phyloP scores from a whole-genome alignment of 2,329 filamentous ascomycete genomes.

The Pseudogymnoascus sp. region DNA sequence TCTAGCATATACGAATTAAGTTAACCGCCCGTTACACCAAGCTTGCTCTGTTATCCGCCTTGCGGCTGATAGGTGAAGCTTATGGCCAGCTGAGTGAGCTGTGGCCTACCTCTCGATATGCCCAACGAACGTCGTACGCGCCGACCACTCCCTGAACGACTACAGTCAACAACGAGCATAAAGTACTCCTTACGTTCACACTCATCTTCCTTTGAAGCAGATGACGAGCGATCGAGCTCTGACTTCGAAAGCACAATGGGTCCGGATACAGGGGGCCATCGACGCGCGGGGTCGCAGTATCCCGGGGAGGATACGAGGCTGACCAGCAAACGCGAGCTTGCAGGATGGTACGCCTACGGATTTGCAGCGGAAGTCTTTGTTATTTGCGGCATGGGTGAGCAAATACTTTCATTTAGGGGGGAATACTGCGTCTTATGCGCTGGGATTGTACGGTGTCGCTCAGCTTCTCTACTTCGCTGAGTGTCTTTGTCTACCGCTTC shows the following conservation, averaged over 20 bases:
- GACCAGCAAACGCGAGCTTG: slow-evolving; percentile 79
- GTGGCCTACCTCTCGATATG: neutral
- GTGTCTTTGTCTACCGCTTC: neutral
- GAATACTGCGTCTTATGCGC: neutral
- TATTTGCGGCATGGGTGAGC: slow-evolving; percentile 75
- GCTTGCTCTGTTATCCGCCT: neutral
- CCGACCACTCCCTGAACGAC: slow-evolving; percentile 3
- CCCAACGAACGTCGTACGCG: slow-evolving; percentile 5
- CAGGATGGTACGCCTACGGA: slow-evolving; percentile 92
- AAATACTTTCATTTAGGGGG: slow-evolving; percentile 6
- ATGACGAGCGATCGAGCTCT: slow-evolving; percentile 56
- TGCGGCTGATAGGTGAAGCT: slow-evolving; percentile 5
- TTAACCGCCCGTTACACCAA: slow-evolving; percentile 4
- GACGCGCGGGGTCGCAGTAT: slow-evolving; percentile 45
- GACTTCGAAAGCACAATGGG: slow-evolving; percentile 27
- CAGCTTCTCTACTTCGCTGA: neutral
- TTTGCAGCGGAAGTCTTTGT: slow-evolving; percentile 97
- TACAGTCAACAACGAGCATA: slow-evolving; percentile 29
- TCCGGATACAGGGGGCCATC: slow-evolving; percentile 29
- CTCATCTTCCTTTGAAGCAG: slow-evolving; percentile 57
- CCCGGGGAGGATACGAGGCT: slow-evolving; percentile 79
- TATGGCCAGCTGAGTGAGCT: slow-evolving; percentile 3
- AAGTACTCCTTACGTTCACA: slow-evolving; percentile 52
- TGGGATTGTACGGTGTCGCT: neutral
- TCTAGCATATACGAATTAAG: neutral